Evolutionary conservation across 2,329 filamentous ascomycete genomes (phyloP).

Genomic region (Domatiomyces globalis): DNA sequence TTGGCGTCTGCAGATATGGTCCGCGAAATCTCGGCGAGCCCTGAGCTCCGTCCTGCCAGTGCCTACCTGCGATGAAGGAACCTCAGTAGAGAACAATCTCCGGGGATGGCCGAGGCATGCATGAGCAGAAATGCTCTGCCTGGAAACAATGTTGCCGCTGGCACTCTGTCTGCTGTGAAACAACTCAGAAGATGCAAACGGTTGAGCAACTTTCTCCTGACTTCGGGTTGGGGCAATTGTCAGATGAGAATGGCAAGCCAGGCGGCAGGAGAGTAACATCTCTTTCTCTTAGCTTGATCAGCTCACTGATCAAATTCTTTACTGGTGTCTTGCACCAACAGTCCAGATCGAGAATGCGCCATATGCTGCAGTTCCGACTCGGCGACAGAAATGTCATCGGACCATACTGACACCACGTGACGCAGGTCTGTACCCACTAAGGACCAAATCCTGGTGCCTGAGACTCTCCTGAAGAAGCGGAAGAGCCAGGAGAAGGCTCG

Average conservation of each 20-base stretch:
- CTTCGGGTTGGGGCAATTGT: slow-evolving; percentile 53
- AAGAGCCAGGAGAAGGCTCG: slow-evolving; percentile 99
- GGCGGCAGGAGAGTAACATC: slow-evolving; percentile 12
- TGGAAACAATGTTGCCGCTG: not conserved
- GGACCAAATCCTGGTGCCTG: slow-evolving; percentile 92
- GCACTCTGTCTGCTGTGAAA: not conserved
- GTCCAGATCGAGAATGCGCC: slow-evolving; percentile 75
- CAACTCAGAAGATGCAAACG: slow-evolving; percentile 7
- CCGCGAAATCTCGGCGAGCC: slow-evolving; percentile 65
- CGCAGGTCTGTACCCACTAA: slow-evolving; percentile 76
- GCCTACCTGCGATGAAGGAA: slow-evolving; percentile 26
- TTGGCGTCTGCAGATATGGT: slow-evolving; percentile 56
- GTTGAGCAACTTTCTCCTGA: slow-evolving; percentile 31
- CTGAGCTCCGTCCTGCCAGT: slow-evolving; percentile 60
- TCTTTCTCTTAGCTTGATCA: slow-evolving; percentile 4
- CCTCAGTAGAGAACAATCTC: not conserved
- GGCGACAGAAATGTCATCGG: slow-evolving; percentile 63
- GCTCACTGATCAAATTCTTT: slow-evolving; percentile 67
- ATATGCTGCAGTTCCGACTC: slow-evolving; percentile 80
- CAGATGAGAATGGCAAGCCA: slow-evolving; percentile 46
- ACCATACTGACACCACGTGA: slow-evolving; percentile 55
- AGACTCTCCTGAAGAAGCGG: slow-evolving; percentile 99
- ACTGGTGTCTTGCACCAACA: slow-evolving; percentile 27
- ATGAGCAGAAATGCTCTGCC: not conserved
- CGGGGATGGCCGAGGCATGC: not conserved